These are phyloP conservation scores for Boletus sp. DNA, from an alignment of 1,284 basidiomycete genomes.

Conservation along the genomic window DNA sequence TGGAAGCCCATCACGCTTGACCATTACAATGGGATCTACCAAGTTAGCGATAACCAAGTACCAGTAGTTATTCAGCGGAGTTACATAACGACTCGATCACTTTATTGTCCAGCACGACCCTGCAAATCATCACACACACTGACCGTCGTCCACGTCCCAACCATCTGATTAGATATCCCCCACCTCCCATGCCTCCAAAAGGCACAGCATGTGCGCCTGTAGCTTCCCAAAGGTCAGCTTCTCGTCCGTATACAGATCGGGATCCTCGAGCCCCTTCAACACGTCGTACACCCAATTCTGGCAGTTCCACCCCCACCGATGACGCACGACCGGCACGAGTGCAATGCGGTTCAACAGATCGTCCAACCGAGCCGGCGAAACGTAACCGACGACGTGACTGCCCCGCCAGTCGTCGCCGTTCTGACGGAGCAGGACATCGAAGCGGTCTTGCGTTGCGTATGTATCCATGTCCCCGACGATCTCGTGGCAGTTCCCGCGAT, in stretches of 20 bases:
- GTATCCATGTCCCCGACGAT: conserved; percentile 29
- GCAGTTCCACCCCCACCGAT: conserved; percentile 12
- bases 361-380: conserved; percentile 12
- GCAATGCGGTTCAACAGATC: conserved; percentile 13
- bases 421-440: conserved; percentile 9
- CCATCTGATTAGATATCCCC: conserved; percentile 8
- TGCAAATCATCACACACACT: too few relatives aligned
- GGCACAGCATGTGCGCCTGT: conserved; percentile 12
- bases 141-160: background rate
- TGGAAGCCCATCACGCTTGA: too few relatives aligned
- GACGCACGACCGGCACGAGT: conserved; percentile 12
- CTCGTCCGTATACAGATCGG: conserved; percentile 12
- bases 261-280: conserved; percentile 6
- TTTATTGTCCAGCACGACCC: too few relatives aligned
- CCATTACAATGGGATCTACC: too few relatives aligned
- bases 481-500: conserved; percentile 27
- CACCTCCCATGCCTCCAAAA: conserved; percentile 17
- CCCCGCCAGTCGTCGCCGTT: conserved; percentile 16
- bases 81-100: too few relatives aligned
- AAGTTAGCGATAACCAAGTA: too few relatives aligned
- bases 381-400: conserved; percentile 19
- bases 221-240: conserved; percentile 8
- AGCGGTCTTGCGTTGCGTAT: conserved; percentile 18
- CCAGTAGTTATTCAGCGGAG: too few relatives aligned
- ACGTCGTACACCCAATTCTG: conserved; percentile 21